Evolutionary conservation across 2,329 filamentous ascomycete genomes (phyloP).

Genomic region (Stromatinia cepivora): DNA sequence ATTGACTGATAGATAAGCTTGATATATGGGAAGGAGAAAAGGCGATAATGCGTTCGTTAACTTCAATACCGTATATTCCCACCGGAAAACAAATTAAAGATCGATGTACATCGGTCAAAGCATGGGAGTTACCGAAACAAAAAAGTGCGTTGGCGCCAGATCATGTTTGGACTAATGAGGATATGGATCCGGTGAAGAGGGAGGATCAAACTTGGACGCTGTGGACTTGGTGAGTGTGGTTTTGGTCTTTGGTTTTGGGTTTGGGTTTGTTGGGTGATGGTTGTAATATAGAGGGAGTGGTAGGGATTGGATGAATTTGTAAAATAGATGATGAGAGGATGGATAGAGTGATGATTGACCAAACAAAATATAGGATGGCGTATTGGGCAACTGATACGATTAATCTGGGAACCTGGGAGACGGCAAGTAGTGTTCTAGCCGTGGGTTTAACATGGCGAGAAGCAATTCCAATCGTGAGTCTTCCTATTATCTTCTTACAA

Average conservation of each 20-base stretch:
- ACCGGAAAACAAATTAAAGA: constrained; percentile 43
- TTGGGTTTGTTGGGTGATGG: too few relatives aligned
- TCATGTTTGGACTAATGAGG: constrained; percentile 46
- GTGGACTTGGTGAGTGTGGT: constrained; percentile 40
- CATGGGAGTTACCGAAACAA: constrained; percentile 52
- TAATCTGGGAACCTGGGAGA: constrained; percentile 52
- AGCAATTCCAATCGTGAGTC: constrained; percentile 46
- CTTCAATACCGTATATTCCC: constrained; percentile 36
- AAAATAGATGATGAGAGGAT: neutral
- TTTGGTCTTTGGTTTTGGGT: neutral
- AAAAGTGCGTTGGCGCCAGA: constrained; percentile 49
- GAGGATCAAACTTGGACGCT: constrained; percentile 40
- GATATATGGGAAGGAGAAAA: neutral
- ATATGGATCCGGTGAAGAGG: constrained; percentile 40
- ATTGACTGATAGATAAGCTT: neutral
- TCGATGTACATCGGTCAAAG: constrained; percentile 45
- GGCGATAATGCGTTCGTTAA: neutral
- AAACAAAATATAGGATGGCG: constrained; percentile 35
- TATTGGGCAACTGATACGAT: constrained; percentile 46
- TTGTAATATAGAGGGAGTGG: neutral
- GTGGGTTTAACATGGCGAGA: constrained; percentile 57
- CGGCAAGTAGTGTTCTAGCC: constrained; percentile 50
- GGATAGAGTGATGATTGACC: neutral
- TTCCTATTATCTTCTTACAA: constrained; percentile 23
- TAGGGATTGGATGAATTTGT: neutral